Conservation (phyloP, 2,329 filamentous ascomycete species). For the Ophiocordyceps sinensis region DNA sequence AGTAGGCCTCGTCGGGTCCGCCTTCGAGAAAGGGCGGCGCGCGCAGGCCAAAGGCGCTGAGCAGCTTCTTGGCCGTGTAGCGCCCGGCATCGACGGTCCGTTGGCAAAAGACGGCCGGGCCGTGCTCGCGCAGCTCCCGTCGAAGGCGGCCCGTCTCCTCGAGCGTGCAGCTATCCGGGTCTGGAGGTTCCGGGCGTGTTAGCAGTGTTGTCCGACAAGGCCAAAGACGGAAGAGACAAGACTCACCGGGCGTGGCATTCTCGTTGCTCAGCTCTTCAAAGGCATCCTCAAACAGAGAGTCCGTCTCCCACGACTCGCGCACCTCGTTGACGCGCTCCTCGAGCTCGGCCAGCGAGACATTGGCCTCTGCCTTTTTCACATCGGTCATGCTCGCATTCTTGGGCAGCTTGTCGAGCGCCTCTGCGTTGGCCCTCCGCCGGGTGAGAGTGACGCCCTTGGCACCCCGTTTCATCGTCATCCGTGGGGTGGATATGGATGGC, state of each 20-base stretch:
- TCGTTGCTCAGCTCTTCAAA: slow-evolving; percentile 44
- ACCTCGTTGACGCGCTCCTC: slow-evolving; percentile 37
- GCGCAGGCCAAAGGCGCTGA: slow-evolving; percentile 71
- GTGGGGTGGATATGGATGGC: background rate
- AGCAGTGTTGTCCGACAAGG: background rate
- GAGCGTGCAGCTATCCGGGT: slow-evolving; percentile 40
- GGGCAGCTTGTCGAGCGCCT: slow-evolving; percentile 20
- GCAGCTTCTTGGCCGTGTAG: slow-evolving; percentile 67
- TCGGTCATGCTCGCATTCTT: slow-evolving; percentile 20
- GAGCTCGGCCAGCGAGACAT: slow-evolving; percentile 26
- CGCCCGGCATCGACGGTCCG: slow-evolving; percentile 53
- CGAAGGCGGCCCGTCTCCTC: slow-evolving; percentile 57
- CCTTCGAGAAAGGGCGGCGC: slow-evolving; percentile 63
- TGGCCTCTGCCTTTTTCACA: slow-evolving; percentile 20
- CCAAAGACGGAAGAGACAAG: too few species aligned
- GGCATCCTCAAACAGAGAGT: slow-evolving; percentile 49
- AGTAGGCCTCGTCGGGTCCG: slow-evolving; percentile 53
- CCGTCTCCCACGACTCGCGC: slow-evolving; percentile 45
- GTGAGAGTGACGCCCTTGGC: slow-evolving; percentile 18
- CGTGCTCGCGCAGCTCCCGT: slow-evolving; percentile 57
- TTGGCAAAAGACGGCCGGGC: slow-evolving; percentile 63
- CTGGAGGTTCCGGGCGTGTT: background rate
- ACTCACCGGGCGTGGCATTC: slow-evolving; percentile 20
- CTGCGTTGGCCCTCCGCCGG: slow-evolving; percentile 18
- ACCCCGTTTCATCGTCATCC: background rate